These are phyloP conservation scores for Hymenoscyphus infarciens DNA, from an alignment of 2,329 filamentous ascomycete species.

Conservation along the genomic window DNA sequence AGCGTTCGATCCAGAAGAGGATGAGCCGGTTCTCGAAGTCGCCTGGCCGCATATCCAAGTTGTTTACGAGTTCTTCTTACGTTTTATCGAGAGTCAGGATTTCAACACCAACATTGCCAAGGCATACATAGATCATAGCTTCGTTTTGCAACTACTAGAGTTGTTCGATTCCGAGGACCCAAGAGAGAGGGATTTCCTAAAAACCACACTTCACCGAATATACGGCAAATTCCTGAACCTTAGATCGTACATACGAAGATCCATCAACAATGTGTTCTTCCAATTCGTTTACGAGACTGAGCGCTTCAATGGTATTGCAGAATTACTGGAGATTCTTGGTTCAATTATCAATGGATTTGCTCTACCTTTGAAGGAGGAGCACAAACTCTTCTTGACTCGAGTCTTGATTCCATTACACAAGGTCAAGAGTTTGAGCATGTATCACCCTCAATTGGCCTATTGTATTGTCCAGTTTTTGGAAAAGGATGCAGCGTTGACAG, in stretches of 20 bases:
- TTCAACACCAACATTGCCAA: conserved; percentile 99
- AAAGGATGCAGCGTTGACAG: conserved; percentile 93
- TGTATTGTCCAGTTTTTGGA: conserved; percentile 99
- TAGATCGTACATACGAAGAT: conserved; percentile 92
- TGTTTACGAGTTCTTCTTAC: conserved; percentile 97
- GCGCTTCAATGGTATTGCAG: conserved; percentile 55
- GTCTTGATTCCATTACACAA: conserved; percentile 94
- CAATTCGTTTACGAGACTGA: conserved; percentile 99
- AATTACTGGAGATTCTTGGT: conserved; percentile 45
- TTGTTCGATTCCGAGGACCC: conserved; percentile 98
- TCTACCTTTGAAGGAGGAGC: conserved; percentile 93
- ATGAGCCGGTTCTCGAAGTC: conserved; percentile 95
- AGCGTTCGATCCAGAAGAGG: conserved; percentile 97
- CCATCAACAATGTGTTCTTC: conserved; percentile 99
- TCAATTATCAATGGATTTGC: conserved; percentile 99
- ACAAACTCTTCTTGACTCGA: conserved; percentile 94
- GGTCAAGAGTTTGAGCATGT: conserved; percentile 99
- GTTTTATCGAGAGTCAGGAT: conserved; percentile 98
- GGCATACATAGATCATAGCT: conserved; percentile 96
- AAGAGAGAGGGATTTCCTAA: conserved; percentile 92
- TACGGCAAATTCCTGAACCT: conserved; percentile 99
- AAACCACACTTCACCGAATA: conserved; percentile 95
- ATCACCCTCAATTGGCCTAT: conserved; percentile 95
- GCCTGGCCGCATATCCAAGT: conserved; percentile 99
- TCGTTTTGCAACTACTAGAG: conserved; percentile 94